Evolutionary conservation across 2,329 filamentous ascomycete genomes (phyloP).

Genomic region (Chaetomium globosum): DNA sequence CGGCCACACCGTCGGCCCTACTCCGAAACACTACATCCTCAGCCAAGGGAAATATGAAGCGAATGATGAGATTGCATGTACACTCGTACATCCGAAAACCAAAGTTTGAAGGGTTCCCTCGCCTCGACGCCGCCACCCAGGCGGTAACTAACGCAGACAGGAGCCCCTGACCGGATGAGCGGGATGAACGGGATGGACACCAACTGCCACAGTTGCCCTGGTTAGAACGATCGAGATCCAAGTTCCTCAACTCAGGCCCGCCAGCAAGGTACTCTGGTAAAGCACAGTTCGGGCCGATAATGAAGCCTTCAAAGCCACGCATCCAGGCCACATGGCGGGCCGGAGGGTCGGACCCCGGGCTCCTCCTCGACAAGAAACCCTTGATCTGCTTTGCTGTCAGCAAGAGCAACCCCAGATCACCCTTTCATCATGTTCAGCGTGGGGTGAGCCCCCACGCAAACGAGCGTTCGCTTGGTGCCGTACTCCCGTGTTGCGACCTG

Average conservation of each 20-base stretch:
- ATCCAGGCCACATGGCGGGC: not conserved
- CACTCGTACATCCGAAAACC: too few relatives aligned
- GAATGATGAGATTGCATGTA: too few relatives aligned
- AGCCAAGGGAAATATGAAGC: not conserved
- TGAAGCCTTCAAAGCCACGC: not conserved
- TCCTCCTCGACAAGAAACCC: slow-evolving; percentile 11
- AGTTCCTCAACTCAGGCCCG: too few relatives aligned
- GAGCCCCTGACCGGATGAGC: too few relatives aligned
- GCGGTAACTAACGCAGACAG: too few relatives aligned
- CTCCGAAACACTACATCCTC: not conserved
- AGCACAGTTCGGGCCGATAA: not conserved
- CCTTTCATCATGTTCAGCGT: not conserved
- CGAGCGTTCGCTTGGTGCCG: not conserved
- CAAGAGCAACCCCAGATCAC: slow-evolving; percentile 6
- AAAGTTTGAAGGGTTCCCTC: too few relatives aligned
- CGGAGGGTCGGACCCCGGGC: not conserved
- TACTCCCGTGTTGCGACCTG: not conserved
- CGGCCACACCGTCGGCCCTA: not conserved
- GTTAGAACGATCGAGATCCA: too few relatives aligned
- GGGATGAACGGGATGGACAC: too few relatives aligned
- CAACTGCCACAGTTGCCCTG: too few relatives aligned
- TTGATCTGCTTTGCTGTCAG: slow-evolving; percentile 10
- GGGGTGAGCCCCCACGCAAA: slow-evolving; percentile 1
- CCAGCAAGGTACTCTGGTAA: too few relatives aligned
- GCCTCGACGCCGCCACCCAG: too few relatives aligned